A percentile compares a stretch with the other conserved stretches of the same genome.
Evolutionary conservation across 371 early-diverging fungal species (phyloP).

Genomic region (Rhizopus stolonifer): DNA sequence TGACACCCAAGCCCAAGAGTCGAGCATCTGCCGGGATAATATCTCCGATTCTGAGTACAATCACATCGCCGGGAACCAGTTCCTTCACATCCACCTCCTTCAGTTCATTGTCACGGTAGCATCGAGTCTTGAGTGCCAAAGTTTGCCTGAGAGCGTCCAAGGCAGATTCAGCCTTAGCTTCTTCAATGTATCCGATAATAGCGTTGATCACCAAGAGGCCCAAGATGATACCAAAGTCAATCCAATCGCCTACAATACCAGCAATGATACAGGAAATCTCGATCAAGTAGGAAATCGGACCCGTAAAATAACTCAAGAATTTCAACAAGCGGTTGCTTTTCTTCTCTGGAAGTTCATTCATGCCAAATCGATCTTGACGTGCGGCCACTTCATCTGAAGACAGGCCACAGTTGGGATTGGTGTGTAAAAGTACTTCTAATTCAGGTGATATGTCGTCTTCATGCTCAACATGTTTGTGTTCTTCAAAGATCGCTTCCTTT

Average conservation of each 20-base stretch:
- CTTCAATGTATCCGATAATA: slow-evolving; percentile 83
- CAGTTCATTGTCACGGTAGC: slow-evolving; percentile 72
- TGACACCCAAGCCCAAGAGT: slow-evolving; percentile 76
- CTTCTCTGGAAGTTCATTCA: slow-evolving; percentile 75
- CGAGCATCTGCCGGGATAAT: slow-evolving; percentile 88
- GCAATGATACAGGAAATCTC: slow-evolving; percentile 73
- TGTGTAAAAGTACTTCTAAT: slow-evolving; percentile 66
- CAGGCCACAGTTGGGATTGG: slow-evolving; percentile 63
- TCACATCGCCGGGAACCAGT: slow-evolving; percentile 83
- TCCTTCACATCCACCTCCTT: slow-evolving; percentile 72
- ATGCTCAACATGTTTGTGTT: slow-evolving; percentile 33
- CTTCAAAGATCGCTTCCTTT: slow-evolving; percentile 23
- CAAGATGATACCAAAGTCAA: slow-evolving; percentile 83
- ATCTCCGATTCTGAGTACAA: slow-evolving; percentile 85
- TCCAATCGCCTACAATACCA: slow-evolving; percentile 63
- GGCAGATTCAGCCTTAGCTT: slow-evolving; percentile 69
- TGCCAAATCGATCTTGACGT: slow-evolving; percentile 60
- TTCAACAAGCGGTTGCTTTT: slow-evolving; percentile 81
- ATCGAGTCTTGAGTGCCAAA: slow-evolving; percentile 75
- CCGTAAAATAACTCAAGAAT: slow-evolving; percentile 86
- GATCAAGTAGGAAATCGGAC: slow-evolving; percentile 83
- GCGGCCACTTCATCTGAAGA: slow-evolving; percentile 56
- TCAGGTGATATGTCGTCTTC: slow-evolving; percentile 69
- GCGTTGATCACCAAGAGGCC: slow-evolving; percentile 83
- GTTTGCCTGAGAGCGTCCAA: slow-evolving; percentile 84